Conservation (phyloP, 345 rosid genomes). For the Populus ilicifolia region DNA sequence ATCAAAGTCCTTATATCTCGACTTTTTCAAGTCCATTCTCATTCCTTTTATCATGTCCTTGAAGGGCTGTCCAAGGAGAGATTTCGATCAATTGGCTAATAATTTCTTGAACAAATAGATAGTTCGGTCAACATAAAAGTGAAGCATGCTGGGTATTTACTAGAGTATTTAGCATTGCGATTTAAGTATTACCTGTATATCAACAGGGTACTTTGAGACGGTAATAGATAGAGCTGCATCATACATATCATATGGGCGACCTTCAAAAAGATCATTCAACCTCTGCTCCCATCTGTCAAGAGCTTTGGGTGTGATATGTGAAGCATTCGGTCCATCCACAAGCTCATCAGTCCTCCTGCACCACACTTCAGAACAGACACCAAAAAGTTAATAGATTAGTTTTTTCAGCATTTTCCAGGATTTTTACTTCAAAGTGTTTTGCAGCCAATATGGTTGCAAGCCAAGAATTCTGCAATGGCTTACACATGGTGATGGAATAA, state of each 20-base stretch:
- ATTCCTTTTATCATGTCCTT: conserved; percentile 45
- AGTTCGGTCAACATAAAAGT: not conserved
- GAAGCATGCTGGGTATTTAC: not conserved
- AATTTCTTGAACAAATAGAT: not conserved
- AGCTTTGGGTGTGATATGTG: conserved; percentile 49
- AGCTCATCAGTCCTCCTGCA: conserved; percentile 59
- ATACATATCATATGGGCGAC: conserved; percentile 42
- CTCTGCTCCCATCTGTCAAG: conserved; percentile 49
- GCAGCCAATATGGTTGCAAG: not conserved
- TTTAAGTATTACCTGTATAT: conserved; percentile 37
- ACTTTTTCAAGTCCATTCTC: conserved; percentile 27
- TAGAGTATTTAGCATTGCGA: not conserved
- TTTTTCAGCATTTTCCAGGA: not conserved
- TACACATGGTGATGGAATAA: not conserved
- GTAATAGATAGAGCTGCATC: conserved; percentile 52
- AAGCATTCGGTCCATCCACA: conserved; percentile 51
- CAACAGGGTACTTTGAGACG: conserved; percentile 43
- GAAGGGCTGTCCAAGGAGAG: conserved; percentile 36
- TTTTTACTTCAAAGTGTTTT: not conserved
- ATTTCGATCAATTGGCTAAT: not conserved
- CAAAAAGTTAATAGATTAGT: not conserved
- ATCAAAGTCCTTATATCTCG: conserved; percentile 42
- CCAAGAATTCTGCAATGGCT: not conserved
- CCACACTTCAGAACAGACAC: conserved; percentile 36
- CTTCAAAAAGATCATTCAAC: conserved; percentile 41